phyloP scores from a whole-genome alignment of 2,329 filamentous ascomycete genomes.

The Alternaria metachromatica region DNA sequence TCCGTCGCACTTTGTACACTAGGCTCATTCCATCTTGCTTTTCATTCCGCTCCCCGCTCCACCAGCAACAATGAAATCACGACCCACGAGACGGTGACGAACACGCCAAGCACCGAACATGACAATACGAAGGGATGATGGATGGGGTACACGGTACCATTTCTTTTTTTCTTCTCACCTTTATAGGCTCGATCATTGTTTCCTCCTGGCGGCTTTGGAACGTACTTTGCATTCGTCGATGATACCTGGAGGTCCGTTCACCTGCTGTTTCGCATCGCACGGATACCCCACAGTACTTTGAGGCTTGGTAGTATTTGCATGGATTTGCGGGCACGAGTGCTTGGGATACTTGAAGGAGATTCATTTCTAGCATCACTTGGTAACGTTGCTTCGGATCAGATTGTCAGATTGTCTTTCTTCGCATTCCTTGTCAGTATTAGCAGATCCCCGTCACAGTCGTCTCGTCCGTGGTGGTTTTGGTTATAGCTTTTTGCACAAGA shows the following conservation, averaged over 20 bases:
- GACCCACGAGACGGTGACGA: slow-evolving; percentile 30
- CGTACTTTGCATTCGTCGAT: slow-evolving; percentile 29
- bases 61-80: slow-evolving; percentile 24
- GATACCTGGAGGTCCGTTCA: slow-evolving; percentile 27
- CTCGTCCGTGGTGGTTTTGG: slow-evolving; percentile 24
- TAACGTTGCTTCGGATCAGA: slow-evolving; percentile 27
- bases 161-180: slow-evolving; percentile 18
- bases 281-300: slow-evolving; percentile 22
- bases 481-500: slow-evolving; percentile 36
- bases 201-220: slow-evolving; percentile 12
- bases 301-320: slow-evolving; percentile 39
- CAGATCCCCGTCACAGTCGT: slow-evolving; percentile 18
- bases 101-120: slow-evolving; percentile 16
- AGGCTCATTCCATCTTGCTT: slow-evolving; percentile 14
- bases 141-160: slow-evolving; percentile 5
- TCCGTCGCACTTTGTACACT: slow-evolving; percentile 40
- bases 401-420: slow-evolving; percentile 14
- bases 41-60: slow-evolving; percentile 13
- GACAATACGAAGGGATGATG: slow-evolving; percentile 24
- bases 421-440: slow-evolving; percentile 16
- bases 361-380: slow-evolving; percentile 29
- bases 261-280: slow-evolving; percentile 23
- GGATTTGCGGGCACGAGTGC: slow-evolving; percentile 30
- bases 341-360: slow-evolving; percentile 18
- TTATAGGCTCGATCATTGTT: slow-evolving; percentile 15